Conservation (phyloP, 73 alveolate species). For the Paramecium caudatum region DNA sequence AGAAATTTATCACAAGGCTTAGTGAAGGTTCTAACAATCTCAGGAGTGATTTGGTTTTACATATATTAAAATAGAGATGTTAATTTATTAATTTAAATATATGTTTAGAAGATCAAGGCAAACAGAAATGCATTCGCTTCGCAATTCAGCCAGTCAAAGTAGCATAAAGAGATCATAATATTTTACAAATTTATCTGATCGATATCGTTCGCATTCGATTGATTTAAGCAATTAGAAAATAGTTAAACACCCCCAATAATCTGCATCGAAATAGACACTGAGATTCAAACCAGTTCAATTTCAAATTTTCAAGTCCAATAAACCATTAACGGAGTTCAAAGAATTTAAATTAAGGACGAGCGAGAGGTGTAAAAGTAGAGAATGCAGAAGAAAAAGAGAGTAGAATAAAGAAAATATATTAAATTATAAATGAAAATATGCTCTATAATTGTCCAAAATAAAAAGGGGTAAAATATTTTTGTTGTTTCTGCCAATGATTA, state of each 20-base stretch:
- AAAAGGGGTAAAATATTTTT: constrained; percentile 59
- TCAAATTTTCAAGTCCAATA: constrained; percentile 12
- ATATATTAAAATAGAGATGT: constrained; percentile 47
- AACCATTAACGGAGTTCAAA: constrained; percentile 57
- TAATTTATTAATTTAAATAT: constrained; percentile 36
- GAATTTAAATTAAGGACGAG: constrained; percentile 60
- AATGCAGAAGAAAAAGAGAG: constrained; percentile 7
- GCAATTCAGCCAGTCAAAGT: constrained; percentile 1
- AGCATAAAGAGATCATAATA: background rate
- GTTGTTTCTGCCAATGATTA: constrained; percentile 62
- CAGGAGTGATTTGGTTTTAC: constrained; percentile 26
- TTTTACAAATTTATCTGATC: constrained; percentile 2
- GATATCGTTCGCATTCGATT: constrained; percentile 28
- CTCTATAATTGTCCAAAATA: constrained; percentile 48
- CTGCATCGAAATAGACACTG: background rate
- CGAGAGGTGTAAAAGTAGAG: constrained; percentile 30
- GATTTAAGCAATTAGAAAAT: constrained; percentile 33
- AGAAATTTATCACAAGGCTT: constrained; percentile 82
- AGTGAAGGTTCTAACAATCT: constrained; percentile 72
- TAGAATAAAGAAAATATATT: constrained; percentile 22
- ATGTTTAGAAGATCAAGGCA: constrained; percentile 15
- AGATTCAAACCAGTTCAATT: constrained; percentile 24
- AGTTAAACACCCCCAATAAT: background rate
- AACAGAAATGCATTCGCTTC: constrained; percentile 50
- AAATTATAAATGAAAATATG: constrained; percentile 48